A percentile compares a stretch with the other conserved stretches of the same genome.
Evolutionary conservation across 2,329 filamentous ascomycete genomes (phyloP).

Genomic region (Diaporthe australafricana): DNA sequence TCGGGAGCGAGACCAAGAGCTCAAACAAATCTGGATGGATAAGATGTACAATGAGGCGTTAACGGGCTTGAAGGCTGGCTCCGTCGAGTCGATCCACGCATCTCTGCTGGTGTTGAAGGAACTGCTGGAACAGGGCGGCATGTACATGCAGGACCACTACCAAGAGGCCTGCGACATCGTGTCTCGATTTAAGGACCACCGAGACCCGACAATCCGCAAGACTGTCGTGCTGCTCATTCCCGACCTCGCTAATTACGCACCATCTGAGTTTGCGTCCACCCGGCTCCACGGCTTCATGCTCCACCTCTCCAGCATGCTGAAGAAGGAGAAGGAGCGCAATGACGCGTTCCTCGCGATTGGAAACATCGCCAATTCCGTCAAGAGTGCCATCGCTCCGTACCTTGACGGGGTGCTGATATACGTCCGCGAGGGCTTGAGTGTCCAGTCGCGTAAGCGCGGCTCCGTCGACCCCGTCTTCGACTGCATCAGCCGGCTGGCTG

Average conservation of each 20-base stretch:
- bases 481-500: constrained; percentile 95
- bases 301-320: constrained; percentile 91
- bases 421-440: constrained; percentile 88
- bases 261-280: constrained; percentile 85
- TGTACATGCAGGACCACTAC: constrained; percentile 99
- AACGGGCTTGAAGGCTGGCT: constrained; percentile 81
- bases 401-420: constrained; percentile 94
- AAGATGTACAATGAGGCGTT: constrained; percentile 91
- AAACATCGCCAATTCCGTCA: constrained; percentile 95
- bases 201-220: constrained; percentile 86
- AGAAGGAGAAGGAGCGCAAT: constrained; percentile 94
- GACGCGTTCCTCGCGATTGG: constrained; percentile 96
- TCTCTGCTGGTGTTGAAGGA: constrained; percentile 93
- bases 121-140: constrained; percentile 91
- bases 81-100: constrained; percentile 91
- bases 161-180: constrained; percentile 93
- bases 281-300: constrained; percentile 98
- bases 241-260: constrained; percentile 91
- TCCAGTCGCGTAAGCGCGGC: constrained; percentile 77
- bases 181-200: constrained; percentile 91
- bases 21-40: constrained; percentile 88
- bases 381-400: constrained; percentile 93
- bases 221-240: constrained; percentile 94
- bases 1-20: constrained; percentile 87
- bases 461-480: constrained; percentile 88